Evolutionary conservation across 2,329 filamentous ascomycete species (phyloP), one percentile per base, ranked within the genome.

Genomic region (Penicillium thymicola): DNA sequence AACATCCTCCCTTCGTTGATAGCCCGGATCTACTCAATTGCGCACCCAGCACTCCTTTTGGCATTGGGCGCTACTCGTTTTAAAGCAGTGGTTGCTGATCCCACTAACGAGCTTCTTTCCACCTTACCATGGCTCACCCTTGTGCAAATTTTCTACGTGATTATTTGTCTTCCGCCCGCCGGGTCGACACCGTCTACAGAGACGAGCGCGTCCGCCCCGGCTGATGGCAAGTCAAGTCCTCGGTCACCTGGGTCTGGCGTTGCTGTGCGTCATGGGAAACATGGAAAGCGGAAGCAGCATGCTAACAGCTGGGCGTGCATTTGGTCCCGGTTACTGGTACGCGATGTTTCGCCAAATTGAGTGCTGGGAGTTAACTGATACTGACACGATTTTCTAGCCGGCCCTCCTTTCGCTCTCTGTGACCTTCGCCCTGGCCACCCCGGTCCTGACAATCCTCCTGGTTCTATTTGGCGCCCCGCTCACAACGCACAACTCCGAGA

Each of bases 381-480:
- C 51, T 60, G 32, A 58, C 23, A 11, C 16, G 40, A 36, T 47
- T 37, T 27, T 30, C n/a, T 48, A 96, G 81, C 86, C 90, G 2
- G 81, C 85, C 2, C 81, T 94, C 62, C 79, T 92, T 55, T 87
- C 89, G 8, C 82, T 93, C 32, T 76, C 82, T 14, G 68, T 83
- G 18, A 74, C 75, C 5, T 63, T 72, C 48, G 72, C 83, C 58
- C 78, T 85, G 51, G 80, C 81, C 5, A 79, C 83, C 0, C 85
- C 85, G 2, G 68, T 85, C 36, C 77, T 88, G 43, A 75, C 81
- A 71, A 71, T 85, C 42, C 76, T 86, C 37, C 83, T 95, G 67
- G 81, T 97, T 67, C 88, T 97, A 64, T 95, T 97, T 75, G 94
- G 94, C 69, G 94, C 93, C 8, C 94, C 94, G 0, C 80, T 96